Evolutionary conservation across 2,329 filamentous ascomycete genomes (phyloP).

Genomic region (Nigrospora sphaerica): DNA sequence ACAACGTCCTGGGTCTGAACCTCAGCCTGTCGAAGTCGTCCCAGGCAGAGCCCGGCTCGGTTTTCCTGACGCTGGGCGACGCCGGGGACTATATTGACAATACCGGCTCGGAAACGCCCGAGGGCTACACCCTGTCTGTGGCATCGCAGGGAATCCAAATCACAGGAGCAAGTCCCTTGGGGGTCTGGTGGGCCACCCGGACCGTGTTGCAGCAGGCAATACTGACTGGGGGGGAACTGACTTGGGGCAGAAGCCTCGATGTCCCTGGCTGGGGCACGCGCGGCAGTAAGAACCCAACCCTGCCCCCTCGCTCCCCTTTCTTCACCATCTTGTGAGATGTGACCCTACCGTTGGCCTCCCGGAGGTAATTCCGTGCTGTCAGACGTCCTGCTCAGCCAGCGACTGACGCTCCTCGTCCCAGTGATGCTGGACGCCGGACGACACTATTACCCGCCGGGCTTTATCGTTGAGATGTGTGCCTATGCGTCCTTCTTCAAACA

Average conservation of each 20-base stretch:
- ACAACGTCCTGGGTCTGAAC: conserved; percentile 18
- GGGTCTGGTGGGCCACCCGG: conserved; percentile 52
- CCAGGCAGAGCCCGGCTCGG: conserved; percentile 10
- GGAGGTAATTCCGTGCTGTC: not conserved
- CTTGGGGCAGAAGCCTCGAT: conserved; percentile 36
- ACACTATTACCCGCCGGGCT: conserved; percentile 48
- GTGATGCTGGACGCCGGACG: conserved; percentile 42
- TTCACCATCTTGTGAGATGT: too few relatives aligned
- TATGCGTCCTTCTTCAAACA: conserved; percentile 57
- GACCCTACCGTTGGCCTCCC: too few relatives aligned
- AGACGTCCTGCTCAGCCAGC: not conserved
- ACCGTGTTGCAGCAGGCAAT: conserved; percentile 45
- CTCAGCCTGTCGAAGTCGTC: conserved; percentile 17
- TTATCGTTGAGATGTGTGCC: conserved; percentile 48
- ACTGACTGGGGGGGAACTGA: conserved; percentile 29
- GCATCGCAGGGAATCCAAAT: conserved; percentile 33
- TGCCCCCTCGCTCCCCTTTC: conserved; percentile 21
- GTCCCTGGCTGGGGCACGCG: conserved; percentile 42
- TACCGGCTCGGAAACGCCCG: conserved; percentile 36
- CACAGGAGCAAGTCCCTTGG: conserved; percentile 44
- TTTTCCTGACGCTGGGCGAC: conserved; percentile 42
- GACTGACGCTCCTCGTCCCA: not conserved
- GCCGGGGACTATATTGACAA: conserved; percentile 31
- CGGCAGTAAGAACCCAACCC: conserved; percentile 20
- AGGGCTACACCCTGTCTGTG: conserved; percentile 40